Evolutionary conservation across 225 moss, liverwort and hornwort genomes (phyloP), one percentile per base, ranked within the genome.

Genomic region (Pseudoscleropodium purum): DNA sequence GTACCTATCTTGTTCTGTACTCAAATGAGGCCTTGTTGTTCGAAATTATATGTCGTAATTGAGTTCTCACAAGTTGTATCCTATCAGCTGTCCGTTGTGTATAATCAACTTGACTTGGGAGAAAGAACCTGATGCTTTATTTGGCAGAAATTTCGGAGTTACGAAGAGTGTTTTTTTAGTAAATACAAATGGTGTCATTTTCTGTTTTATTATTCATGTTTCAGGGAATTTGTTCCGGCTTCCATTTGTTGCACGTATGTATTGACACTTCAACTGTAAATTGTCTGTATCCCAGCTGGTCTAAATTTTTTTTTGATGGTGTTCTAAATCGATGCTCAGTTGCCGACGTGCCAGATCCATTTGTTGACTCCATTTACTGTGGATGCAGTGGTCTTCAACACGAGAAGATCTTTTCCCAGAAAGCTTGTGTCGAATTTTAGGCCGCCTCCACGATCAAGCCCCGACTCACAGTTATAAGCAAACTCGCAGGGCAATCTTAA

Each of bases 371-470:
- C 66, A 79, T 63, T 79, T 83, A 29, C 63, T 77, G 41, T 93
- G 59, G 68, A 74, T 90, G 85, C 89, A 98, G 97, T 99, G 99
- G 99, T 99, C 99, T 75, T 96, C 99, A 88, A 97, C 97, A 36
- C 93, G 99, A 87, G 97, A 97, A 84, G 99, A 99, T 87, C 89
- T 99, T 29, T 99, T 99, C 80, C 96, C 98, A n/a, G 95, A 96
- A 72, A 96, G 96, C 84, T 93, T 99, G 76, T 99, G 98, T 89
- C 84, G 87, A 79, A 94, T 90, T 68, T 90, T 99, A 87, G 97
- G 96, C 81, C 97, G 98, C 89, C 95, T 99, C 67, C 96, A 97
- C 75, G 98, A 99, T 90, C 94, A 93, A 89, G 97, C 98, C n/a
- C 98, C 98, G 84, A 95, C 96, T 86, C 98, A 99, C 88, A 96